Evolutionary conservation across 306 rosid genomes (phyloP).

Genomic region (Dalbergia cultrata): DNA sequence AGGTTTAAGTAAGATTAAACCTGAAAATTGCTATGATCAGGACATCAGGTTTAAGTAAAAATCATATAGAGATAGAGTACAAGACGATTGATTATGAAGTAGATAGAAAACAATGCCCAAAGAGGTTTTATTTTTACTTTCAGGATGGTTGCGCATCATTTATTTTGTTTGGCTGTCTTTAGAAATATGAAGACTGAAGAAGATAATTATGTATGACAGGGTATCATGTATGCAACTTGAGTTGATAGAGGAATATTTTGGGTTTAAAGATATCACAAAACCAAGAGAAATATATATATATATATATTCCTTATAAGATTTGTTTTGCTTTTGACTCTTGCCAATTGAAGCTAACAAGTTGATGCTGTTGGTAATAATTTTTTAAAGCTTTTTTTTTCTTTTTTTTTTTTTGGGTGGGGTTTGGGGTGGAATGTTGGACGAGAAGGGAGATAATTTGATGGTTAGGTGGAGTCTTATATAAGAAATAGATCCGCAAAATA

Average conservation of each 20-base stretch:
- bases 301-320: too few relatives aligned
- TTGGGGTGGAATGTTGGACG: too few relatives aligned
- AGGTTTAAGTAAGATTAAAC: not conserved
- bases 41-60: slow-evolving; percentile 10
- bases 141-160: not conserved
- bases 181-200: slow-evolving; percentile 3
- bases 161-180: not conserved
- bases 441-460: not conserved
- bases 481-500: too few relatives aligned
- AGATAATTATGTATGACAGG: not conserved
- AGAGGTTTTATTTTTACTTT: not conserved
- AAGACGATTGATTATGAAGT: slow-evolving; percentile 7
- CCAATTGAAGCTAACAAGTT: not conserved
- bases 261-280: not conserved
- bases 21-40: not conserved
- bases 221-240: slow-evolving; percentile 5
- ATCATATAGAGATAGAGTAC: not conserved
- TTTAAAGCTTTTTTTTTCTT: too few relatives aligned
- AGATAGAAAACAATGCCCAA: not conserved
- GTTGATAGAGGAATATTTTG: slow-evolving; percentile 11
- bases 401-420: too few relatives aligned
- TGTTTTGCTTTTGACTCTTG: too few relatives aligned
- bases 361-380: not conserved
- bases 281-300: too few relatives aligned
- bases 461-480: not conserved